These are phyloP conservation scores for Gliomastix tumulicola DNA, from an alignment of 2,329 filamentous ascomycete species.

Conservation along the genomic window DNA sequence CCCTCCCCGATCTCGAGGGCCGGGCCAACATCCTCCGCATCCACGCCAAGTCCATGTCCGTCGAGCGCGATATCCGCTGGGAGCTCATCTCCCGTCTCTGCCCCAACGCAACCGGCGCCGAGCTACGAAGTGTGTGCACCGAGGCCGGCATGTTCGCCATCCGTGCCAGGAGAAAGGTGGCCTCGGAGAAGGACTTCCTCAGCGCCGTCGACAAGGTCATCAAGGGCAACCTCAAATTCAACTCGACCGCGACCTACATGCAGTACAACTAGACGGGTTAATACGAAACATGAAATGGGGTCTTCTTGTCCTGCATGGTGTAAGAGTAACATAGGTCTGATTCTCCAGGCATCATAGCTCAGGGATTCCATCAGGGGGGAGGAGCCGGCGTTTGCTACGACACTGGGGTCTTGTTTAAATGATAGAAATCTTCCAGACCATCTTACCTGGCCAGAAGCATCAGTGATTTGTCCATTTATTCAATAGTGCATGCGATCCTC, in stretches of 20 bases:
- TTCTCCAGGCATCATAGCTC: too few species aligned
- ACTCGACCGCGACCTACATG: conserved; percentile 95
- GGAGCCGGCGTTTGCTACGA: too few species aligned
- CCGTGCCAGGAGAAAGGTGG: conserved; percentile 88
- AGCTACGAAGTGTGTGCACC: conserved; percentile 92
- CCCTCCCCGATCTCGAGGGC: conserved; percentile 91
- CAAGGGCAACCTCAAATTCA: conserved; percentile 99
- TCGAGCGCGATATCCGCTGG: conserved; percentile 98
- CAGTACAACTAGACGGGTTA: conserved; percentile 79
- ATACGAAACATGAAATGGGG: too few species aligned
- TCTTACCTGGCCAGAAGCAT: too few species aligned
- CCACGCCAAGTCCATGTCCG: conserved; percentile 99
- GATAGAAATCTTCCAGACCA: too few species aligned
- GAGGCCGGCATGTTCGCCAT: conserved; percentile 99
- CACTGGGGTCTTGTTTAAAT: too few species aligned
- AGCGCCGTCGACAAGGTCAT: conserved; percentile 99
- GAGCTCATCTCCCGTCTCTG: conserved; percentile 95
- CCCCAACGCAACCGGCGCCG: conserved; percentile 94
- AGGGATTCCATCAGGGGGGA: too few species aligned
- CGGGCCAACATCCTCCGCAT: conserved; percentile 96
- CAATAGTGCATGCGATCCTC: too few species aligned
- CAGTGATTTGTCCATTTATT: too few species aligned
- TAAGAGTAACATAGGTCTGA: conserved; percentile 20
- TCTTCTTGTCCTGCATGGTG: too few species aligned
- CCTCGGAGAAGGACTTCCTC: conserved; percentile 97